Conservation (phyloP, 1,139 yeast species). For the Yamadazyma blattariae region DNA sequence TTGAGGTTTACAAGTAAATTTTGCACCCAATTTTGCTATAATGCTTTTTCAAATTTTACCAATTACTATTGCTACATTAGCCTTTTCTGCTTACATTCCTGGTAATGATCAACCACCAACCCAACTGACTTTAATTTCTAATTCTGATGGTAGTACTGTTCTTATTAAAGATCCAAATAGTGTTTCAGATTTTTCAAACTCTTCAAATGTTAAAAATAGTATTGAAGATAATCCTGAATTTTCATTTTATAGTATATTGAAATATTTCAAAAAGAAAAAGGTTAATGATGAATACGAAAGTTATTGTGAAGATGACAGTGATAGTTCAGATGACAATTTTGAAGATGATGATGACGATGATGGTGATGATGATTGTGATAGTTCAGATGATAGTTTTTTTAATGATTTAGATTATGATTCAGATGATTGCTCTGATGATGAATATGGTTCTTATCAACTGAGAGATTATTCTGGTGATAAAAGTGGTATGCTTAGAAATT, state of each 20-base stretch:
- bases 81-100: not conserved
- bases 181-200: not conserved
- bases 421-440: constrained; percentile 5
- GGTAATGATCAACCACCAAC: no score
- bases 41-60: no score
- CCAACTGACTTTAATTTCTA: not conserved
- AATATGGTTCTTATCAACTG: constrained; percentile 4
- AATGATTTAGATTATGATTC: constrained; percentile 6
- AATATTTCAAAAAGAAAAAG: constrained; percentile 7
- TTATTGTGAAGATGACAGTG: constrained; percentile 1
- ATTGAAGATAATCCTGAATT: not conserved
- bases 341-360: constrained; percentile 7
- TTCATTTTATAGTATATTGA: constrained; percentile 7
- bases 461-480: no score
- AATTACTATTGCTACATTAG: not conserved
- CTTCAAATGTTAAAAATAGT: no score
- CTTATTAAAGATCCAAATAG: not conserved
- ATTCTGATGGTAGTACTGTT: constrained; percentile 1
- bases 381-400: constrained; percentile 2
- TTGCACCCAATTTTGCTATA: no score
- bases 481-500: constrained; percentile 1
- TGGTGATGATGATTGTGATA: constrained; percentile 3
- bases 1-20: no score
- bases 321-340: constrained; percentile 1
- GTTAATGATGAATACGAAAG: not conserved